Conservation (phyloP, 179 eudicot genomes). For the Vitellaria paradoxa region DNA sequence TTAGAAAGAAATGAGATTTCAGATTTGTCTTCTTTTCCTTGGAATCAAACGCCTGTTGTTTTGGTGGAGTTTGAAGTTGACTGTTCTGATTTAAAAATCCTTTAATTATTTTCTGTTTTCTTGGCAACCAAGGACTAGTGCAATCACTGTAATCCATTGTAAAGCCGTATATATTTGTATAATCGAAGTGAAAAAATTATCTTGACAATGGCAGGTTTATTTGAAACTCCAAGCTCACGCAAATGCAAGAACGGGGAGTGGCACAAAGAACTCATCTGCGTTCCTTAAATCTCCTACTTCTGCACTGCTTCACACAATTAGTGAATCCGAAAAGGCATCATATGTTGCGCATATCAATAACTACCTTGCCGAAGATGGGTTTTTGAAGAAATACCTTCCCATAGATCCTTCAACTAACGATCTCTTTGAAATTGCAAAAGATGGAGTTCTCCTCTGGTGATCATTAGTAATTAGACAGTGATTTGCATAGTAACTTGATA, state of each 20-base stretch:
- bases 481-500: neutral
- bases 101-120: slow-evolving; percentile 8
- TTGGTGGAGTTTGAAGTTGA: neutral
- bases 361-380: slow-evolving; percentile 80
- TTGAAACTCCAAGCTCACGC: slow-evolving; percentile 80
- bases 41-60: neutral
- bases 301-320: slow-evolving; percentile 92
- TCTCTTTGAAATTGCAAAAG: slow-evolving; percentile 90
- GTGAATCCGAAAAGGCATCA: slow-evolving; percentile 99
- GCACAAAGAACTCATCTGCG: slow-evolving; percentile 84
- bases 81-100: neutral
- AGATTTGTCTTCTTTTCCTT: neutral
- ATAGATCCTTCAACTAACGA: slow-evolving; percentile 88
- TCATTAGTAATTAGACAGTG: slow-evolving; percentile 11
- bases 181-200: neutral
- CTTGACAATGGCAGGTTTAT: slow-evolving; percentile 57
- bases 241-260: slow-evolving; percentile 69
- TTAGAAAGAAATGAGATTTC: neutral
- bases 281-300: slow-evolving; percentile 89
- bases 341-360: slow-evolving; percentile 92
- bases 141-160: neutral
- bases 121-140: neutral
- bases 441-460: slow-evolving; percentile 97
- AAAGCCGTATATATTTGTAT: neutral
- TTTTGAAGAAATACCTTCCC: slow-evolving; percentile 80